Base-by-base conservation (phyloP, 2,329 filamentous ascomycete genomes). In the Diaporthe aspalathi region DNA sequence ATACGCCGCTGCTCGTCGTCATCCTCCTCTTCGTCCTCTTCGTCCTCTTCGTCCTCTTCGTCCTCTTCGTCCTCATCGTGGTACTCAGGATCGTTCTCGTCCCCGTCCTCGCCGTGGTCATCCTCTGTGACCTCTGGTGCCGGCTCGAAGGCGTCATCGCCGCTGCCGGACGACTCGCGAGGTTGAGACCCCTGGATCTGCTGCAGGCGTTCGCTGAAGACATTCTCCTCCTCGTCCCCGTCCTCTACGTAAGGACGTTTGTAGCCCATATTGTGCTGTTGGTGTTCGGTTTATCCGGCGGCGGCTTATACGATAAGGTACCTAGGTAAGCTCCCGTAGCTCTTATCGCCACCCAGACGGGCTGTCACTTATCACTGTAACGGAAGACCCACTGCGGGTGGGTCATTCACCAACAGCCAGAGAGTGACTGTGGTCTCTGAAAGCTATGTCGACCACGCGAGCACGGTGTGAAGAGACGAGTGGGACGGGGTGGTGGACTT, bases 11-110 rank as follows among this genome's bases (percentile, higher is more conserved):
- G 32, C 32, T 77, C 75, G 2, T 78, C 76, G 5, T 74, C 73
- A 7, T 78, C 76, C 20, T 75, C 80, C 24, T 80, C 77, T 27
- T 80, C 79, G 16, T 74, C 78, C 1, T 75, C 68, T 12, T 73
- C 60, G 16, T 74, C 68, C 50, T 67, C 53, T 35, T 68, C 66
- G 29, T 38, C 20, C 29, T 71, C 70, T 53, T n/a, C n/a, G n/a
- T n/a, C n/a, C n/a, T 70, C 2, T 76, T 75, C 73, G 7, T 75
- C 69, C 17, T 72, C 53, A 35, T 70, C 62, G 32, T 72, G 68
- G 16, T 60, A 73, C 43, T 70, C 29, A 69, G 74, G 62, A 14
- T 77, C 75, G 7, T 75, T 76, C 43, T 77, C 78, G n/a, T 79
- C n/a, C n/a, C n/a, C n/a, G n/a, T n/a, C 78, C 1, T 75, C 68